These are phyloP conservation scores for Chytriomyces hyalinus DNA, from an alignment of 192 early-diverging fungal species.

Conservation along the genomic window DNA sequence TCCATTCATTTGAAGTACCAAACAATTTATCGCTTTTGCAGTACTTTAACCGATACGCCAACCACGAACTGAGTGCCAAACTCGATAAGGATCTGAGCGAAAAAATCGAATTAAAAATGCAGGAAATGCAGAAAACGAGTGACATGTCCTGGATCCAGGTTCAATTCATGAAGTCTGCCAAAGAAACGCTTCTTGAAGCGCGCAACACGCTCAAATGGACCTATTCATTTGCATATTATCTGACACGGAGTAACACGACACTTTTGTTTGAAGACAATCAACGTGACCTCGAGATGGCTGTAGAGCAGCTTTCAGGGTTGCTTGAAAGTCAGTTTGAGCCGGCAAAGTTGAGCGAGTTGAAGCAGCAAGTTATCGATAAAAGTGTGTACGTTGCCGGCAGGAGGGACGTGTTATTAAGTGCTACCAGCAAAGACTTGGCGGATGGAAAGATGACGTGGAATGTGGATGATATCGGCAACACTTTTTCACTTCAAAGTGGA, in stretches of 20 bases:
- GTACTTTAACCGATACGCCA: slow-evolving; percentile 97
- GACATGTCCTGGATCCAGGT: slow-evolving; percentile 98
- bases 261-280: slow-evolving; percentile 98
- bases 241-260: slow-evolving; percentile 83
- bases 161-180: slow-evolving; percentile 92
- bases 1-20: background rate
- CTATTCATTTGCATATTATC: slow-evolving; percentile 95
- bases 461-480: slow-evolving; percentile 4
- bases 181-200: slow-evolving; percentile 84
- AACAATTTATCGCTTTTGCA: slow-evolving; percentile 33
- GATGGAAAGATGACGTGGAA: slow-evolving; percentile 81
- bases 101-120: slow-evolving; percentile 94
- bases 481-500: background rate
- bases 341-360: slow-evolving; percentile 77
- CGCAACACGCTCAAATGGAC: slow-evolving; percentile 97
- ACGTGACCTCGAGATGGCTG: slow-evolving; percentile 96
- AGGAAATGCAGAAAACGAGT: slow-evolving; percentile 88
- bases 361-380: slow-evolving; percentile 91
- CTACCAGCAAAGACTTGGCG: slow-evolving; percentile 85
- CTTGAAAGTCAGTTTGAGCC: slow-evolving; percentile 80
- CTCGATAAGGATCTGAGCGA: slow-evolving; percentile 79
- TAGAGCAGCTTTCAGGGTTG: slow-evolving; percentile 90
- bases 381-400: slow-evolving; percentile 87
- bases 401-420: slow-evolving; percentile 86
- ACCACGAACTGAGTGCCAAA: slow-evolving; percentile 95